These are phyloP conservation scores for Pyronema omphalodes DNA, from an alignment of 495 filamentous ascomycete genomes.

Conservation along the genomic window DNA sequence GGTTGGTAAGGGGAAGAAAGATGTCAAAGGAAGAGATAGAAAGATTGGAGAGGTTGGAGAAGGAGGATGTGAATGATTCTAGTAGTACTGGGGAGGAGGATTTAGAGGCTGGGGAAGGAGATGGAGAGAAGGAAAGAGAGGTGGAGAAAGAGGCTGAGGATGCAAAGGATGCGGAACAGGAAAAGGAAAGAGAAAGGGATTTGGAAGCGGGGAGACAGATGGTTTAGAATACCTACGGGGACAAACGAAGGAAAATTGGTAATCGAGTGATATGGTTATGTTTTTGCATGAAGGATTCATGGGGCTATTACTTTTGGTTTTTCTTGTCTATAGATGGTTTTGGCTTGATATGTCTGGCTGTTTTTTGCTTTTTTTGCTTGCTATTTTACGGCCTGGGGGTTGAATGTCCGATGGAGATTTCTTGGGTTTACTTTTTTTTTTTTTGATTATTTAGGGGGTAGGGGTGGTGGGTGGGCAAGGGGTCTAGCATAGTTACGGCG, in stretches of 20 bases:
- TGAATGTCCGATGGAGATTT: too few species aligned
- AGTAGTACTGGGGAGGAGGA: neutral
- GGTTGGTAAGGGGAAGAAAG: slow-evolving; percentile 39
- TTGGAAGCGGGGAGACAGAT: too few species aligned
- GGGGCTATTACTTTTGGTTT: neutral
- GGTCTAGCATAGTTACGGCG: too few species aligned
- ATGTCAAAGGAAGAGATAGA: slow-evolving; percentile 35
- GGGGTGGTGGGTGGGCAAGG: too few species aligned
- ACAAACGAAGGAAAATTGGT: slow-evolving; percentile 4
- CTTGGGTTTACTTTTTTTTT: too few species aligned
- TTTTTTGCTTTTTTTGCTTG: slow-evolving; percentile 12
- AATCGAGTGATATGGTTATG: slow-evolving; percentile 5
- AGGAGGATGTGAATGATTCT: slow-evolving; percentile 2
- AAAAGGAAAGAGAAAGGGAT: too few species aligned
- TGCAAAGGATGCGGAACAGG: too few species aligned
- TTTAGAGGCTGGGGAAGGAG: neutral
- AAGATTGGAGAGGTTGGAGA: slow-evolving; percentile 35
- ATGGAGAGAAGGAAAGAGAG: slow-evolving; percentile 12
- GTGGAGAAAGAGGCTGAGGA: too few species aligned
- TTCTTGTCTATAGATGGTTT: neutral
- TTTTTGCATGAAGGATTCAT: neutral
- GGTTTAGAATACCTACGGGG: too few species aligned
- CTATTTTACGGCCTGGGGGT: neutral
- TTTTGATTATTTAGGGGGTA: too few species aligned
- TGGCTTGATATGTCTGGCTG: neutral